Evolutionary conservation across 2,329 filamentous ascomycete species (phyloP).

Genomic region (Huntiella moniliformis): DNA sequence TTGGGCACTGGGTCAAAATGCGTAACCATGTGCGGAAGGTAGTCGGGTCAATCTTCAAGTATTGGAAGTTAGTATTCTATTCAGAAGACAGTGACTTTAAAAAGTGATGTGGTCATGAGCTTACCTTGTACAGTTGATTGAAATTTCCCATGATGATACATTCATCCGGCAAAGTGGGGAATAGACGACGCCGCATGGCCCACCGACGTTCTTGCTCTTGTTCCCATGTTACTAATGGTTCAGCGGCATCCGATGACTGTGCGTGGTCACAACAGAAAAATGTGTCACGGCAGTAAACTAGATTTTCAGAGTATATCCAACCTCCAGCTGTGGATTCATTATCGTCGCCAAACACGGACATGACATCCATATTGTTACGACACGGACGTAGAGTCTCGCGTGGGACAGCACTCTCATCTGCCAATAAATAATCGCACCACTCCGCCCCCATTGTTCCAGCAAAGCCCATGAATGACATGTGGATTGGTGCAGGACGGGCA

Average conservation of each 20-base stretch:
- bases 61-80: constrained; percentile 1
- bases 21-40: constrained; percentile 92
- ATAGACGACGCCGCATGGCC: constrained; percentile 84
- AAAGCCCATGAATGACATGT: constrained; percentile 99
- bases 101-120: constrained; percentile 13
- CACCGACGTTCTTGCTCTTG: constrained; percentile 68
- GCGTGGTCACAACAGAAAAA: constrained; percentile 98
- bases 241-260: constrained; percentile 62
- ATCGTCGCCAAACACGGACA: constrained; percentile 49
- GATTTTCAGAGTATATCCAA: constrained; percentile 95
- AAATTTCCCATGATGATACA: constrained; percentile 90
- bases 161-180: constrained; percentile 65
- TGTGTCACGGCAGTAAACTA: constrained; percentile 82
- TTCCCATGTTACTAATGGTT: constrained; percentile 55
- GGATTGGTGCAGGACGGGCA: constrained; percentile 79
- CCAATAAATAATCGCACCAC: constrained; percentile 95
- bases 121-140: constrained; percentile 94
- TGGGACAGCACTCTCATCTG: constrained; percentile 75
- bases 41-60: constrained; percentile 70
- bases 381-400: constrained; percentile 61
- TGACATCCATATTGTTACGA: constrained; percentile 53
- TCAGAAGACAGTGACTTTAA: neutral
- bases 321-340: constrained; percentile 50
- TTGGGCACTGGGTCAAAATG: constrained; percentile 68
- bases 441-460: constrained; percentile 89